Evolutionary conservation across 2,329 filamentous ascomycete genomes (phyloP), one percentile per base, ranked within the genome.

Genomic region (Dothistroma septosporum): DNA sequence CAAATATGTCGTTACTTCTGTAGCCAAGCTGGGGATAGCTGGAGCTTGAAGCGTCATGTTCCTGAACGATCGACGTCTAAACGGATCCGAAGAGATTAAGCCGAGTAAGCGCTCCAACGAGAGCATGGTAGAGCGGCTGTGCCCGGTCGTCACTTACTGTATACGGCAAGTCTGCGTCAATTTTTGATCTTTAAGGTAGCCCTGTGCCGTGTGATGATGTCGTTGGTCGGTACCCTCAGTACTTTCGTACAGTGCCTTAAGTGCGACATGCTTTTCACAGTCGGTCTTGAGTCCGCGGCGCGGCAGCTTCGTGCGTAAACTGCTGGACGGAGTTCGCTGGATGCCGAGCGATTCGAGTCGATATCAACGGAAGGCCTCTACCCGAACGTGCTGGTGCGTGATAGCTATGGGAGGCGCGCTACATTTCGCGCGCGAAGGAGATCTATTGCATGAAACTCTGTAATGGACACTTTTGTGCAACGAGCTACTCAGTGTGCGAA

Each of bases 401-500:
- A 28, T 28, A 28, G 24, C 24, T 3, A 3, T 28, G 24, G 3
- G 24, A 28, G 24, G 24, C 2, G 6, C 24, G 24, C 24, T 28
- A 6, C 24, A 28, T 2, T 6, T 28, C 24, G 24, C 24, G 24
- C 24, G 6, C 24, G 24, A 28, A 28, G 4, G 33, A 37, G 4
- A 9, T 11, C 33, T 37, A 16, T 11, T 37, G 14, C 14, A 16
- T 16, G 33, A 37, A 37, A 9, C 33, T 3, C 33, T 28, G 24
- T 6, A 2, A 28, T 28, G 24, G n/a, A n/a, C n/a, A 35, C 32
- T 35, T 3, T 9, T 10, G 33, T 9, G 33, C 33, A 37, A 37
- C 33, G 33, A 9, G 14, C 10, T 37, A 9, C 41, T 44, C 41
- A 50, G 19, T 50, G 47, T 9, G 69, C 71, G 56, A 77, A 78